These are phyloP conservation scores for Stygiomarasmius scandens DNA, from an alignment of 1,284 basidiomycete genomes.

Conservation along the genomic window DNA sequence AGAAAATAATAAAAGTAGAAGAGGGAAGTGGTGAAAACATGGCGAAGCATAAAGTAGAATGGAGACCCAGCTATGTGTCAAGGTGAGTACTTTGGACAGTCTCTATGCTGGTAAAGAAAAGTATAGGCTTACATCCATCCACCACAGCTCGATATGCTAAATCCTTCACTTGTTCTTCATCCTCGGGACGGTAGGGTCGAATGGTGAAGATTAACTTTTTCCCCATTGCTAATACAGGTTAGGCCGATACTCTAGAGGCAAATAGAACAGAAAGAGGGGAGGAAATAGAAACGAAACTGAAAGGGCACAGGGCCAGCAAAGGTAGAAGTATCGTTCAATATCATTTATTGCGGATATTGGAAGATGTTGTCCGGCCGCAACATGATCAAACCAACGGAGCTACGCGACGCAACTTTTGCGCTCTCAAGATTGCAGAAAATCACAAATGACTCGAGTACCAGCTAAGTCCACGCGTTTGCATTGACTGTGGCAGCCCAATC, in stretches of 20 bases:
- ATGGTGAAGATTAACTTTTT: not conserved
- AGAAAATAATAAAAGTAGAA: not conserved
- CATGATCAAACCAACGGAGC: no score
- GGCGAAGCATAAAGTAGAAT: not conserved
- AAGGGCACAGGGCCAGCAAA: no score
- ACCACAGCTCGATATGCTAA: constrained; percentile 9
- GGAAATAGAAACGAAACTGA: no score
- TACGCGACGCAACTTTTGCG: no score
- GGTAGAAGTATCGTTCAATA: no score
- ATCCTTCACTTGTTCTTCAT: constrained; percentile 2
- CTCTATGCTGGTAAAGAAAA: not conserved
- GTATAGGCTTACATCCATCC: constrained; percentile 1
- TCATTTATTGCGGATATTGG: not conserved
- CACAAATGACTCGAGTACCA: no score
- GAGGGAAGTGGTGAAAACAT: not conserved
- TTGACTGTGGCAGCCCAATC: no score
- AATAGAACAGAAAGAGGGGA: no score
- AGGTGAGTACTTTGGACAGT: not conserved
- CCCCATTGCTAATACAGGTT: not conserved
- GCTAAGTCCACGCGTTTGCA: no score
- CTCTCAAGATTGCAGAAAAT: no score
- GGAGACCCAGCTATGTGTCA: not conserved
- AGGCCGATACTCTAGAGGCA: not conserved
- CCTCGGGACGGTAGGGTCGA: constrained; percentile 2
- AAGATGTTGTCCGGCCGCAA: no score